Conservation (phyloP, 202 grass and related monocot genomes). For the Sporobolus alterniflorus region DNA sequence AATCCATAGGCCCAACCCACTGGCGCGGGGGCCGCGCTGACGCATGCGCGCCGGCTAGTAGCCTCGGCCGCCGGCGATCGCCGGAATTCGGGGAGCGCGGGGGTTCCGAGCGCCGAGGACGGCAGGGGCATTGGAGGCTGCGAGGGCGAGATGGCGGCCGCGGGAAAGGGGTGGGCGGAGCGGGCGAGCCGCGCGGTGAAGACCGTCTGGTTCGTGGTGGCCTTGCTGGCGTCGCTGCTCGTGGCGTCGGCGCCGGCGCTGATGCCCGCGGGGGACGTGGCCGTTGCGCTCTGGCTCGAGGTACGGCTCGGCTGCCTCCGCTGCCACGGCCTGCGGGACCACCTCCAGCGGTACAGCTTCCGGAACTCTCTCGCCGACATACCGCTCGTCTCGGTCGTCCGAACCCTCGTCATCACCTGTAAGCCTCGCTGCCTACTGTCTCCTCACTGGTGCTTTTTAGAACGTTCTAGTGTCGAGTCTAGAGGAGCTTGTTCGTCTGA, state of each 20-base stretch:
- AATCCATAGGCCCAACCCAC: not conserved
- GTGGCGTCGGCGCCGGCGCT: conserved; percentile 82
- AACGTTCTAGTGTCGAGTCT: conserved; percentile 1
- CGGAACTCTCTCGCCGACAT: conserved; percentile 88
- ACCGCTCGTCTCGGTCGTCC: conserved; percentile 74
- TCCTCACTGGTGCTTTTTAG: not conserved
- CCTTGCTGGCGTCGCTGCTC: conserved; percentile 79
- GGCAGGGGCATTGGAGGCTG: not conserved
- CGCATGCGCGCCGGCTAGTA: conserved; percentile 40
- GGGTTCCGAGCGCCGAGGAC: not conserved
- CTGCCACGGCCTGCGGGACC: conserved; percentile 47
- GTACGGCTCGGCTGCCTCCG: conserved; percentile 62
- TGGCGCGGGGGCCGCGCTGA: not conserved
- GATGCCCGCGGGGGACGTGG: conserved; percentile 68
- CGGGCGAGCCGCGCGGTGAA: conserved; percentile 55
- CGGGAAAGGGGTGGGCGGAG: conserved; percentile 78
- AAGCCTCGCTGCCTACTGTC: conserved; percentile 30
- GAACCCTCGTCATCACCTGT: conserved; percentile 80
- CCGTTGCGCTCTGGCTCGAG: conserved; percentile 66
- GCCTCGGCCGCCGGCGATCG: conserved; percentile 46
- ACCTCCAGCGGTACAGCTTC: conserved; percentile 68
- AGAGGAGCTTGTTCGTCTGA: not conserved
- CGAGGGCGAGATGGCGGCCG: conserved; percentile 47
- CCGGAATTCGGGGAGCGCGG: conserved; percentile 27
- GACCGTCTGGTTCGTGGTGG: conserved; percentile 78